phyloP scores from a whole-genome alignment of 2,329 filamentous ascomycete genomes.

The Fusarium sp. region DNA sequence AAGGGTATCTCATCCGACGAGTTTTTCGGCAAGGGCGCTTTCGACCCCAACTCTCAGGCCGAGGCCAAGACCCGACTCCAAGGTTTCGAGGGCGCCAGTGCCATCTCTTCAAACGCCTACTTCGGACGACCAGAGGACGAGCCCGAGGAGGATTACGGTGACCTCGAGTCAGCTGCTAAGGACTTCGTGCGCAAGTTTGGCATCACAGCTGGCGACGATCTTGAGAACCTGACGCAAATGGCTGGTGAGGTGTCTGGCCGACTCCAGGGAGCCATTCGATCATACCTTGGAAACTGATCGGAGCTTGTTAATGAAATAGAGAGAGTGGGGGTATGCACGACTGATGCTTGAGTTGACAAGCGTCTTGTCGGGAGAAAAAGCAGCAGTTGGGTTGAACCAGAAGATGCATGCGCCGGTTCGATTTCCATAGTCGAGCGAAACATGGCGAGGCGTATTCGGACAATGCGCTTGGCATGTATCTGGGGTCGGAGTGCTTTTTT shows the following conservation, averaged over 20 bases:
- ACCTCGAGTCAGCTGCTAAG: conserved; percentile 92
- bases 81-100: conserved; percentile 90
- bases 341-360: conserved; percentile 23
- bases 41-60: conserved; percentile 81
- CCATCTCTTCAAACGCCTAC: conserved; percentile 97
- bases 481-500: conserved; percentile 46
- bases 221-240: conserved; percentile 88
- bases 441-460: conserved; percentile 18
- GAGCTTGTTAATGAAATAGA: background rate
- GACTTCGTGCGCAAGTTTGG: conserved; percentile 97
- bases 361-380: conserved; percentile 23
- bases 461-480: conserved; percentile 41
- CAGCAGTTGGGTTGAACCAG: conserved; percentile 25
- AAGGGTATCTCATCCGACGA: conserved; percentile 98
- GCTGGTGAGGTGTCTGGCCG: conserved; percentile 87
- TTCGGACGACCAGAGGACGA: conserved; percentile 94
- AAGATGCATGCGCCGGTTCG: conserved; percentile 28
- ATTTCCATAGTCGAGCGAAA: conserved; percentile 25
- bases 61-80: conserved; percentile 90
- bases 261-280: conserved; percentile 81
- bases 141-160: conserved; percentile 83
- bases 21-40: conserved; percentile 93
- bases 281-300: conserved; percentile 71
- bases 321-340: conserved; percentile 12
- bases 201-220: conserved; percentile 93